Percentiles rank a stretch among this genome's conserved stretches.
Conservation (phyloP, 352 stramenopile genomes). For the Phytopythium vexans region DNA sequence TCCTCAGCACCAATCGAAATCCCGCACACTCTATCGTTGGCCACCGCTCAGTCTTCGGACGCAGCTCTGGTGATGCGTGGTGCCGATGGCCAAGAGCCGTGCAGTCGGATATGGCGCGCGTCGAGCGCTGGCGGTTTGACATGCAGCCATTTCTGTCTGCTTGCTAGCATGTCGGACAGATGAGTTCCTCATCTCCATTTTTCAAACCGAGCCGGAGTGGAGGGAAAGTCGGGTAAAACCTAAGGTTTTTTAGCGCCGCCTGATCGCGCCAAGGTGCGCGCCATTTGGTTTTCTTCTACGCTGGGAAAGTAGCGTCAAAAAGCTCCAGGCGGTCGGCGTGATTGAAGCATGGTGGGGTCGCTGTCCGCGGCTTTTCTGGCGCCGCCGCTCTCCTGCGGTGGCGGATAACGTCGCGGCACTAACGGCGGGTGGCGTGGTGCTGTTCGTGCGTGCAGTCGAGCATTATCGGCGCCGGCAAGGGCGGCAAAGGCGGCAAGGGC, state of each 20-base stretch:
- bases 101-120: no score
- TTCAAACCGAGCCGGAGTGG: not conserved
- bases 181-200: no score
- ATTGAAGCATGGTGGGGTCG: slow-evolving; percentile 1
- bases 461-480: slow-evolving; percentile 93
- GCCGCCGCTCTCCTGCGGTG: slow-evolving; percentile 7
- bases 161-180: no score
- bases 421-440: not conserved
- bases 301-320: not conserved
- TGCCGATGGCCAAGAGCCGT: no score
- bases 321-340: no score
- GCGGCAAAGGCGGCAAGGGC: slow-evolving; percentile 98
- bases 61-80: no score
- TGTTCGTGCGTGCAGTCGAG: slow-evolving; percentile 43
- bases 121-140: no score
- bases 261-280: not conserved
- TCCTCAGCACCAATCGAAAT: no score
- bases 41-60: no score
- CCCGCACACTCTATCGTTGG: no score
- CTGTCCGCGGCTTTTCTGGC: slow-evolving; percentile 29
- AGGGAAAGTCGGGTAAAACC: slow-evolving; percentile 21
- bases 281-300: slow-evolving; percentile 5
- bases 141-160: no score
- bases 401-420: no score
- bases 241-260: slow-evolving; percentile 1